Conservation (phyloP, 1,284 basidiomycete species). For the Marasmius sp. region DNA sequence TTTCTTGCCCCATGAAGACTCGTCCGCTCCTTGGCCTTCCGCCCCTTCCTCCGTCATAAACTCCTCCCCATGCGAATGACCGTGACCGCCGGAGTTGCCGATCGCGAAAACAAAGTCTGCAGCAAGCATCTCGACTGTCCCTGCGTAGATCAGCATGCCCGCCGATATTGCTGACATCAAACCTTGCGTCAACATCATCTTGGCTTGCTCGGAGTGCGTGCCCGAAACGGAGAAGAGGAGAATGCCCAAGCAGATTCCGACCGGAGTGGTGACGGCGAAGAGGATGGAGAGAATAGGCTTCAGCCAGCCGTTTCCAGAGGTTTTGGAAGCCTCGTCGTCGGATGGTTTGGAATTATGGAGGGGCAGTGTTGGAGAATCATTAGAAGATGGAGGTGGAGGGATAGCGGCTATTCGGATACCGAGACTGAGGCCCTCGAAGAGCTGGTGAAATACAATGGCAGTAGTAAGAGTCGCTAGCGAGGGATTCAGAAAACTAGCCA, state of each 20-base stretch:
- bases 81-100: constrained; percentile 40
- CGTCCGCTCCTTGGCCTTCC: constrained; percentile 12
- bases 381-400: constrained; percentile 35
- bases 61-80: constrained; percentile 21
- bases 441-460: constrained; percentile 76
- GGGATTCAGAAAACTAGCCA: constrained; percentile 1
- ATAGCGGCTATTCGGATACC: constrained; percentile 74
- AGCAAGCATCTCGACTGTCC: constrained; percentile 79
- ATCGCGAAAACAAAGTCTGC: constrained; percentile 71
- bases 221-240: constrained; percentile 37
- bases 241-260: constrained; percentile 62
- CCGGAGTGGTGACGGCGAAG: constrained; percentile 72
- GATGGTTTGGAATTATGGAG: not conserved
- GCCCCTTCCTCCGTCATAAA: constrained; percentile 13
- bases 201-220: constrained; percentile 35
- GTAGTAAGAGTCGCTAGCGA: constrained; percentile 63
- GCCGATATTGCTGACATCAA: constrained; percentile 75
- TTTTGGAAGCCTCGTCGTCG: not conserved
- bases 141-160: constrained; percentile 76
- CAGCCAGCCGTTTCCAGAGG: constrained; percentile 33
- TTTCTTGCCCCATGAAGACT: constrained; percentile 35
- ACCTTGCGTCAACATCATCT: constrained; percentile 58
- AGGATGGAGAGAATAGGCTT: constrained; percentile 56
- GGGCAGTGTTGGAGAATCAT: constrained; percentile 16
- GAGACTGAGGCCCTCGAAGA: constrained; percentile 78